Conservation (phyloP, 1,139 yeast genomes). For the Hemisphaericaspora xylanilytica region DNA sequence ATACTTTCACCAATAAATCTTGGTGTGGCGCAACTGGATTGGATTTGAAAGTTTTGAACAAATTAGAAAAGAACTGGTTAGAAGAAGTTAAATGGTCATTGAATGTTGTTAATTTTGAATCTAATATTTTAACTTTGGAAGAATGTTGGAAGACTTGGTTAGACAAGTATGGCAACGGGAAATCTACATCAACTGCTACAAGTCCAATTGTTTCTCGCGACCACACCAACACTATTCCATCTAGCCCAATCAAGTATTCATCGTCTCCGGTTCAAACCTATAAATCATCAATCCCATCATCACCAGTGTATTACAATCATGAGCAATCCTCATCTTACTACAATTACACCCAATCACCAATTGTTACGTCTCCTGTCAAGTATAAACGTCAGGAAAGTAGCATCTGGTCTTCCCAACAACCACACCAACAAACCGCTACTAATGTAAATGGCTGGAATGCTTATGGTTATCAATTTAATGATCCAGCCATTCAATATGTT, state of each 20-base stretch:
- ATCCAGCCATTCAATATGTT: slow-evolving; percentile 17
- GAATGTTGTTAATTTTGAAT: slow-evolving; percentile 43
- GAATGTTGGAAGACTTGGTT: slow-evolving; percentile 51
- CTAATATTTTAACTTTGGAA: slow-evolving; percentile 42
- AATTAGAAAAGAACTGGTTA: slow-evolving; percentile 75
- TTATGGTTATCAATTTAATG: slow-evolving; percentile 9
- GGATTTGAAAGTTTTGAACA: slow-evolving; percentile 56
- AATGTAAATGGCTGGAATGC: slow-evolving; percentile 7
- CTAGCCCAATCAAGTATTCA: slow-evolving; percentile 17
- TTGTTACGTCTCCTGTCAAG: slow-evolving; percentile 23
- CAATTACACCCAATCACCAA: slow-evolving; percentile 17
- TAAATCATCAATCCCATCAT: slow-evolving; percentile 21
- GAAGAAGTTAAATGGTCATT: slow-evolving; percentile 47
- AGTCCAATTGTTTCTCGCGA: neutral
- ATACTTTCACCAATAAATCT: slow-evolving; percentile 90
- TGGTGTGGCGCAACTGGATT: slow-evolving; percentile 96
- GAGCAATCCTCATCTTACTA: slow-evolving; percentile 7
- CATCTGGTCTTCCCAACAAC: slow-evolving; percentile 18
- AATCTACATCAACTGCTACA: slow-evolving; percentile 5
- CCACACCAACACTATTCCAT: slow-evolving; percentile 7
- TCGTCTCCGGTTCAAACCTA: slow-evolving; percentile 18
- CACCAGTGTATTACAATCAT: slow-evolving; percentile 20
- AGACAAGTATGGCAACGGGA: slow-evolving; percentile 27
- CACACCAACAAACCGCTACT: neutral
- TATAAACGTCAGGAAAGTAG: slow-evolving; percentile 17